These are phyloP conservation scores for Chaetomiaceae sp. DNA, from an alignment of 2,329 filamentous ascomycete genomes.

Conservation along the genomic window DNA sequence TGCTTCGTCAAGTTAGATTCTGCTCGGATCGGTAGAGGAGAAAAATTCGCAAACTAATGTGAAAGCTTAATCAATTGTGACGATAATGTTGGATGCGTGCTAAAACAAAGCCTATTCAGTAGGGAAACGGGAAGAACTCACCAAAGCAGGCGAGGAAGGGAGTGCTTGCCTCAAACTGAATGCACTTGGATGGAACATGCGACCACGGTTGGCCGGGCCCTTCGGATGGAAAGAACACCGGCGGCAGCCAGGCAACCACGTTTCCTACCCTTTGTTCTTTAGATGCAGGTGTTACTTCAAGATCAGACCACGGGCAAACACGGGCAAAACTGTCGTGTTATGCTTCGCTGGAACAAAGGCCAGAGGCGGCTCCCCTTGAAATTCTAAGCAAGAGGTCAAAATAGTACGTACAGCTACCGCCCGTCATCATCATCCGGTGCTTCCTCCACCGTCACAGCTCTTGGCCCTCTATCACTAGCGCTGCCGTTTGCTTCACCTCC, in stretches of 20 bases:
- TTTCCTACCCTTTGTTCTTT: too few species aligned
- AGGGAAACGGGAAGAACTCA: too few species aligned
- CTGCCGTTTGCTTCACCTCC: slow-evolving; percentile 19
- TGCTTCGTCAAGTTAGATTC: too few species aligned
- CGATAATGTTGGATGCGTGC: not conserved
- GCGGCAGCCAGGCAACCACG: not conserved
- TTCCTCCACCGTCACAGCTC: slow-evolving; percentile 44
- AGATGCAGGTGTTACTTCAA: too few species aligned
- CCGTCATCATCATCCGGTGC: slow-evolving; percentile 35
- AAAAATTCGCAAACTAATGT: not conserved
- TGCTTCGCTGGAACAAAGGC: not conserved
- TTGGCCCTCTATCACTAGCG: slow-evolving; percentile 34
- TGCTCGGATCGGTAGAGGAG: not conserved
- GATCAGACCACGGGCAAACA: not conserved
- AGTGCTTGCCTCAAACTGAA: too few species aligned
- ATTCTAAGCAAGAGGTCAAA: too few species aligned
- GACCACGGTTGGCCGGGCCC: too few species aligned
- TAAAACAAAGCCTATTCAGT: too few species aligned
- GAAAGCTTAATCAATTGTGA: not conserved
- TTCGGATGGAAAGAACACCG: not conserved
- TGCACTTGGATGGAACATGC: too few species aligned
- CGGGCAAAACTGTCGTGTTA: not conserved
- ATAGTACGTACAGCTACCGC: not conserved
- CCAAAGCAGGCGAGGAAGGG: not conserved
- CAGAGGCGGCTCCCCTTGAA: too few species aligned